A percentile compares a stretch with the other conserved stretches of the same genome.
Conservation (phyloP, 441 rosid genomes). For the Syzygium malaccense region DNA sequence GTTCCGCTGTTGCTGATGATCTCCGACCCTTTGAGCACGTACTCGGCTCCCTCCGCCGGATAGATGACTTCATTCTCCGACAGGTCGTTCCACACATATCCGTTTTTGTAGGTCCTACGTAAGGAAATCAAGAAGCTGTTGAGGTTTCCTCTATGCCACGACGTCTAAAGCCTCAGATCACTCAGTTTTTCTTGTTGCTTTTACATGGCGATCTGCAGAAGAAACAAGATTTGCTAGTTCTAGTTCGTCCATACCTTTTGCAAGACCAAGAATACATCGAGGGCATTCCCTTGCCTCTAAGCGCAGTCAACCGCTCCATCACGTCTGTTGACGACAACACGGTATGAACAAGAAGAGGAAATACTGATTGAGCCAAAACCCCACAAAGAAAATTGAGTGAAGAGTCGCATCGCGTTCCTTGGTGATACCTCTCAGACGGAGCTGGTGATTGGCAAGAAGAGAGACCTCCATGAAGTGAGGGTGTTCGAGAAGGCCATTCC, state of each 20-base stretch:
- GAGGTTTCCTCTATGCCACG: not conserved
- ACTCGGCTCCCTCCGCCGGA: constrained; percentile 77
- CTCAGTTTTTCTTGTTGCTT: too few species aligned
- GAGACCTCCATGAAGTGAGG: constrained; percentile 86
- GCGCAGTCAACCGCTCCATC: constrained; percentile 51
- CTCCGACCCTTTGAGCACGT: constrained; percentile 93
- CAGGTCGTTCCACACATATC: constrained; percentile 91
- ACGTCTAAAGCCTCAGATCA: too few species aligned
- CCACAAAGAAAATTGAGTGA: not conserved
- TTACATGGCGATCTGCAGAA: not conserved
- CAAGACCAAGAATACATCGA: constrained; percentile 89
- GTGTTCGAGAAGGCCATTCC: constrained; percentile 88
- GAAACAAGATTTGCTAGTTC: not conserved
- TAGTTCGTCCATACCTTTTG: constrained; percentile 48
- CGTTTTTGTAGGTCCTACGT: constrained; percentile 76
- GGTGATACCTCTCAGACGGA: constrained; percentile 63
- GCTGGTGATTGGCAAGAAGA: constrained; percentile 54
- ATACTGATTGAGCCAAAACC: not conserved
- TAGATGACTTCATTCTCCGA: constrained; percentile 61
- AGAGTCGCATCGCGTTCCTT: not conserved
- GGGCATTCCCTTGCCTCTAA: constrained; percentile 83
- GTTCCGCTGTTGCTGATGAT: constrained; percentile 20
- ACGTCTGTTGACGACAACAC: constrained; percentile 32
- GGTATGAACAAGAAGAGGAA: not conserved
- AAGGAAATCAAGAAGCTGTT: not conserved